Base-by-base conservation (phyloP, 345 rosid species). In the Populus alba region DNA sequence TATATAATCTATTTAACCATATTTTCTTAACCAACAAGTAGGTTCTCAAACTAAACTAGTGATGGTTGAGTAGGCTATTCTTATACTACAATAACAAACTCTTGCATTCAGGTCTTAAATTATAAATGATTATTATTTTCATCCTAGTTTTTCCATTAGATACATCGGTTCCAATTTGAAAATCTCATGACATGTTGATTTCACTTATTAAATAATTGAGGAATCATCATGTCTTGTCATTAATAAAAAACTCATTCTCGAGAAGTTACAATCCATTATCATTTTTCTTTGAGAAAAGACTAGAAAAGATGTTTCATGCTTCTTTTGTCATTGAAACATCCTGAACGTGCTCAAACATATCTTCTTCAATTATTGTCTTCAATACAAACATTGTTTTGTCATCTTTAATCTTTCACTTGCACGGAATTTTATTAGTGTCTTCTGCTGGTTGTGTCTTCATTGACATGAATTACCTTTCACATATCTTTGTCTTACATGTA, bases 191-290 rank as follows among this genome's bases (percentile, higher is more conserved):
- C 49, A 75, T 18, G 45, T 0, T 15, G 29, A 6, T 15, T 74
- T 74, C 41, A 74, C 31, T 74, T 74, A 7, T 25, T 70, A 16
- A 63, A 74, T 6, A 62, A 74, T 43, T 74, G 41, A 8, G 70
- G 41, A 0, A 74, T 25, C 17, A 4, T 62, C 29, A 63, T 74
- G 18, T 63, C 70, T 0, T 37, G 18, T 57, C 1, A 63, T 1
- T 7, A 43, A 39, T 11, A 74, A 3, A 0, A 0, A 74, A n/a
- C 22, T 61, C 57, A 10, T 13, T 74, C 9, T 74, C 57, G 39
- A 74, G 7, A 5, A 63, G 5, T 41, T 62, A 35, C 6, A 61
- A 55, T 9, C 37, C 13, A 3, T 16, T 25, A 9, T 73, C 51
- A n/a, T 57, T 73, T 17, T 20, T 57, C 76, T 55, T 59, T 33